A percentile compares a stretch with the other conserved stretches of the same genome.
These are phyloP conservation scores for Clitocybe nebularis DNA, from an alignment of 1,284 basidiomycete genomes.

Conservation along the genomic window DNA sequence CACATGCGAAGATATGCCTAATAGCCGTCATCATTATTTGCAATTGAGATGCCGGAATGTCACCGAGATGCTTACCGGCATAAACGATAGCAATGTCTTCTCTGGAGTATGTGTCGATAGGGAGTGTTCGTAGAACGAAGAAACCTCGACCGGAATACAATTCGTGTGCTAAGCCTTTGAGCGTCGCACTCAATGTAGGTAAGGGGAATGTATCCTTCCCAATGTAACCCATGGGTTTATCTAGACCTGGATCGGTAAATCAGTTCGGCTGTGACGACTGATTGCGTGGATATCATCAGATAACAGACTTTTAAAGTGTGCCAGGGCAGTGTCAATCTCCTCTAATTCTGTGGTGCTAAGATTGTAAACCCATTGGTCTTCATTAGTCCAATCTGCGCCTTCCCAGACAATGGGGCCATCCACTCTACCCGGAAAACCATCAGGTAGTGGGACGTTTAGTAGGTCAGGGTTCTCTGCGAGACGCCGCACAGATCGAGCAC, in stretches of 20 bases:
- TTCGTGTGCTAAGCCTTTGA: slow-evolving; percentile 26
- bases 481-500: slow-evolving; percentile 30
- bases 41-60: too few relatives aligned
- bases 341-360: slow-evolving; percentile 28
- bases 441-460: slow-evolving; percentile 27
- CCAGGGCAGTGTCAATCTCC: slow-evolving; percentile 33
- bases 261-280: not conserved
- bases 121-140: slow-evolving; percentile 36
- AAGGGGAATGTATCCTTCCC: slow-evolving; percentile 31
- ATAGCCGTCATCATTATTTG: not conserved
- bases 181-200: slow-evolving; percentile 27
- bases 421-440: slow-evolving; percentile 30
- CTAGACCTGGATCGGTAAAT: slow-evolving; percentile 21
- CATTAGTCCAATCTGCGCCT: slow-evolving; percentile 36
- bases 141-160: slow-evolving; percentile 37
- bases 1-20: slow-evolving; percentile 40
- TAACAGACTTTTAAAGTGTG: slow-evolving; percentile 33
- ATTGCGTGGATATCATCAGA: slow-evolving; percentile 4
- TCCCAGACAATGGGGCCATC: slow-evolving; percentile 38
- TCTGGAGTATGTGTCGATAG: slow-evolving; percentile 31
- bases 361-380: slow-evolving; percentile 37
- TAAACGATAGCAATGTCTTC: slow-evolving; percentile 33
- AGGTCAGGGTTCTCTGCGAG: slow-evolving; percentile 33
- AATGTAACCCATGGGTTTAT: slow-evolving; percentile 27
- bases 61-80: slow-evolving; percentile 18